These are phyloP conservation scores for Fusarium odoratissimum DNA, from an alignment of 2,329 filamentous ascomycete species.

Conservation along the genomic window DNA sequence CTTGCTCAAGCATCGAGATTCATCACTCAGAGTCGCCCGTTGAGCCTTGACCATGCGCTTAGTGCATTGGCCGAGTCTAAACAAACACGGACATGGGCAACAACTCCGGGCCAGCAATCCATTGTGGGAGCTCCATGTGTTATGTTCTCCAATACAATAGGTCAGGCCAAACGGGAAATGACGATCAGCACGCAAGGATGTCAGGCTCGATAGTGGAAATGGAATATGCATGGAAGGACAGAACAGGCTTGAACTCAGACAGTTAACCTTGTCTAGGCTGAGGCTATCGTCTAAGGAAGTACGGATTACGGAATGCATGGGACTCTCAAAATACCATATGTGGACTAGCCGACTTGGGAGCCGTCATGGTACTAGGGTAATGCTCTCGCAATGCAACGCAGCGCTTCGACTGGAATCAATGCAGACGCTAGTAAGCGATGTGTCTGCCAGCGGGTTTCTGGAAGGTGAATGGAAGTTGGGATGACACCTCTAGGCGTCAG, in stretches of 20 bases:
- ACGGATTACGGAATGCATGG: no score
- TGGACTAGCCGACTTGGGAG: neutral
- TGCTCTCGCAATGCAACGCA: neutral
- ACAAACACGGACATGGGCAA: no score
- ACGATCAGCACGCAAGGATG: neutral
- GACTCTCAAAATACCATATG: neutral
- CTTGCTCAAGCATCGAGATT: neutral
- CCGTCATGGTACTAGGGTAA: neutral
- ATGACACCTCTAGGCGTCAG: neutral
- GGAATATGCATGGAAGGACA: neutral
- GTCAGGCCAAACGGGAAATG: neutral
- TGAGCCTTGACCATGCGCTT: neutral
- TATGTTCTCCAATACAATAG: neutral
- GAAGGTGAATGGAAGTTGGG: neutral
- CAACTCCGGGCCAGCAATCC: no score
- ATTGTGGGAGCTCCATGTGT: no score
- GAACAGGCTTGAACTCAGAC: neutral
- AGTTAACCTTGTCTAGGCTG: accelerated
- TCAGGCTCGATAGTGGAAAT: neutral
- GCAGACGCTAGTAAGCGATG: neutral
- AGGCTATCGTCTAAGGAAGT: no score
- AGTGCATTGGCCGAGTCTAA: neutral
- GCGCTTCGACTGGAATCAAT: neutral
- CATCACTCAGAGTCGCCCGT: neutral
- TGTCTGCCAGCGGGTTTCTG: neutral